Percentiles rank a stretch among this genome's conserved stretches.
phyloP scores from a whole-genome alignment of 345 rosid species.

The Hibiscus mutabilis region DNA sequence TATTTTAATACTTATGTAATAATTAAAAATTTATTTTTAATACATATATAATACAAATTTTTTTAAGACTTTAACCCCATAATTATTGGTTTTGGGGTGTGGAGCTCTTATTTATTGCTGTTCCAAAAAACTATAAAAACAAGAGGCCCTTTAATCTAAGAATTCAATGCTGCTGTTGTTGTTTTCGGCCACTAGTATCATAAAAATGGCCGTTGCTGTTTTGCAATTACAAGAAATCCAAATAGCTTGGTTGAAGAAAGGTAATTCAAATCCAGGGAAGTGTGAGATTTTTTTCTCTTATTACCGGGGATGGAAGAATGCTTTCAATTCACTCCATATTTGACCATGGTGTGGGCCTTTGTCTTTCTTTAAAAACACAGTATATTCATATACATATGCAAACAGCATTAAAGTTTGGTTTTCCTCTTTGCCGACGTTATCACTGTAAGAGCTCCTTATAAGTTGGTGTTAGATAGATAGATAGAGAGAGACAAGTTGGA shows the following conservation, averaged over 20 bases:
- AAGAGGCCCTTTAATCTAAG: neutral
- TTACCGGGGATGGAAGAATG: neutral
- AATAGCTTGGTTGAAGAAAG: neutral
- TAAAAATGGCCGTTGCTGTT: neutral
- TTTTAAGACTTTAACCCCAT: neutral
- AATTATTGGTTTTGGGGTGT: neutral
- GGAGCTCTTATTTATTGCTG: neutral
- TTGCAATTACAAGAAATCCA: neutral
- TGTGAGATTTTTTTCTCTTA: neutral
- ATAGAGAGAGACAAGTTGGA: constrained; percentile 1
- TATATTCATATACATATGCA: too few relatives aligned
- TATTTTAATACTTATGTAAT: too few relatives aligned
- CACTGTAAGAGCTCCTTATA: neutral
- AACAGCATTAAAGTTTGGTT: neutral
- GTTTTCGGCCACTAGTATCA: neutral
- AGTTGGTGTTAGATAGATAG: neutral
- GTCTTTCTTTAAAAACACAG: neutral
- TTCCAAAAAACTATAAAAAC: neutral
- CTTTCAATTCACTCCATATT: neutral
- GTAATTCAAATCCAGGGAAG: neutral
- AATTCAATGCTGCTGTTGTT: neutral
- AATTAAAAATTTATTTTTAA: too few relatives aligned
- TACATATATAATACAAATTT: too few relatives aligned
- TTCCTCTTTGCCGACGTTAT: constrained; percentile 3
- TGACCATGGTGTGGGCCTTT: neutral